Conservation (phyloP, 106 monocot genomes). For the Xerophyta viscosa region DNA sequence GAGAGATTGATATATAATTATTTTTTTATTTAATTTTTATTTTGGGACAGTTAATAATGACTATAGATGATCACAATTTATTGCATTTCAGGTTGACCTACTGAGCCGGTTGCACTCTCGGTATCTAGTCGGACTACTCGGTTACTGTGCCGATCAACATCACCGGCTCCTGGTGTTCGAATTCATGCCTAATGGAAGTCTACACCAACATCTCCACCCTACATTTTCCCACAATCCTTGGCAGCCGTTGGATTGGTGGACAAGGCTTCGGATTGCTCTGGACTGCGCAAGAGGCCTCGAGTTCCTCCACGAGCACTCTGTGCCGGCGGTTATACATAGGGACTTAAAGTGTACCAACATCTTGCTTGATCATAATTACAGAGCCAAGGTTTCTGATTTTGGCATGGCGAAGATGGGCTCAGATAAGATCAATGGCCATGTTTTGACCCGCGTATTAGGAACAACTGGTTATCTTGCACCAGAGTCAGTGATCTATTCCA, state of each 20-base stretch:
- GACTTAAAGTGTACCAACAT: slow-evolving; percentile 88
- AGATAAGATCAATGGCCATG: slow-evolving; percentile 78
- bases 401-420: slow-evolving; percentile 86
- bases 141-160: slow-evolving; percentile 57
- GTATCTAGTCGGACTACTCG: slow-evolving; percentile 42
- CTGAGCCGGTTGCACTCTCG: slow-evolving; percentile 32
- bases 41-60: too few relatives aligned
- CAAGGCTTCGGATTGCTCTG: slow-evolving; percentile 64
- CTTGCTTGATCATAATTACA: slow-evolving; percentile 64
- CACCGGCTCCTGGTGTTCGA: slow-evolving; percentile 82
- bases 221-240: slow-evolving; percentile 1
- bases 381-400: slow-evolving; percentile 86
- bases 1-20: too few relatives aligned
- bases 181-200: slow-evolving; percentile 77
- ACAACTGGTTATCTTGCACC: slow-evolving; percentile 91
- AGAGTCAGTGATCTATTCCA: slow-evolving; percentile 42
- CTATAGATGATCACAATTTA: too few relatives aligned
- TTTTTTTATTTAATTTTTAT: too few relatives aligned
- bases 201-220: slow-evolving; percentile 65
- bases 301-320: slow-evolving; percentile 76
- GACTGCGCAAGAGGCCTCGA: slow-evolving; percentile 86
- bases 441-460: slow-evolving; percentile 67
- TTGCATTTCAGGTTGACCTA: slow-evolving; percentile 57
- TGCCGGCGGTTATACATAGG: slow-evolving; percentile 78
- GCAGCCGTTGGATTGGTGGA: slow-evolving; percentile 50